phyloP scores from a whole-genome alignment of 2,329 filamentous ascomycete species.

The Pseudopyricularia javanii region DNA sequence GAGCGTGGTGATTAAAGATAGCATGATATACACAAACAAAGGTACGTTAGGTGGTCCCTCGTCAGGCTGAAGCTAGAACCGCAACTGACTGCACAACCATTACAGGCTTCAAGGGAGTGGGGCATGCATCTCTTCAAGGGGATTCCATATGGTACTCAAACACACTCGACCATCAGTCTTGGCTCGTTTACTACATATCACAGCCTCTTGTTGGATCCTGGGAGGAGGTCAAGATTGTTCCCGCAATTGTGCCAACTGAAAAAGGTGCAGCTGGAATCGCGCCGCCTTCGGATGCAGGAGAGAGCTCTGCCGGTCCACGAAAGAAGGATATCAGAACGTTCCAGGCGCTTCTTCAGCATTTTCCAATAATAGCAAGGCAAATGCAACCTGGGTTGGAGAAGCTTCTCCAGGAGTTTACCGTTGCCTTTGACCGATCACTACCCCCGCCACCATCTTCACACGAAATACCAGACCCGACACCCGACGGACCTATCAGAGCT shows the following conservation, averaged over 20 bases:
- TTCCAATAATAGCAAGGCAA: conserved; percentile 90
- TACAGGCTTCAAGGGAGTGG: conserved; percentile 81
- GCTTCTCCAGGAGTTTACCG: conserved; percentile 79
- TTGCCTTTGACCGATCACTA: conserved; percentile 72
- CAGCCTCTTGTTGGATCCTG: conserved; percentile 73
- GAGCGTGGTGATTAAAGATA: conserved; percentile 89
- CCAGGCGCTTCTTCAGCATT: conserved; percentile 76
- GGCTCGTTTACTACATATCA: conserved; percentile 95
- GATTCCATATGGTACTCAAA: conserved; percentile 86
- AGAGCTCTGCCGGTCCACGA: conserved; percentile 36
- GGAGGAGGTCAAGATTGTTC: conserved; percentile 61
- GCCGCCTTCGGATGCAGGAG: conserved; percentile 10
- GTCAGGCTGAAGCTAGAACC: not conserved
- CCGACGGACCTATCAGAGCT: conserved; percentile 41
- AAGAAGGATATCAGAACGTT: conserved; percentile 93
- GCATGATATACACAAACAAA: conserved; percentile 90
- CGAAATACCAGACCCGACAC: conserved; percentile 44
- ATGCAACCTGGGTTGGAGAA: conserved; percentile 89
- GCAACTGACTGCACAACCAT: not conserved
- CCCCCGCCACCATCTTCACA: conserved; percentile 58
- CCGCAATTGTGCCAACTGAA: conserved; percentile 44
- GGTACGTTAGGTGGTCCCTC: conserved; percentile 36
- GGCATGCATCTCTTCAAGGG: conserved; percentile 74
- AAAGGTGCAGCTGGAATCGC: conserved; percentile 6
- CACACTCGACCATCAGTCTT: conserved; percentile 78